Percentiles rank a stretch among this genome's conserved stretches.
Conservation (phyloP, 2,329 filamentous ascomycete genomes). For the Alternaria hordeiaustralica region DNA sequence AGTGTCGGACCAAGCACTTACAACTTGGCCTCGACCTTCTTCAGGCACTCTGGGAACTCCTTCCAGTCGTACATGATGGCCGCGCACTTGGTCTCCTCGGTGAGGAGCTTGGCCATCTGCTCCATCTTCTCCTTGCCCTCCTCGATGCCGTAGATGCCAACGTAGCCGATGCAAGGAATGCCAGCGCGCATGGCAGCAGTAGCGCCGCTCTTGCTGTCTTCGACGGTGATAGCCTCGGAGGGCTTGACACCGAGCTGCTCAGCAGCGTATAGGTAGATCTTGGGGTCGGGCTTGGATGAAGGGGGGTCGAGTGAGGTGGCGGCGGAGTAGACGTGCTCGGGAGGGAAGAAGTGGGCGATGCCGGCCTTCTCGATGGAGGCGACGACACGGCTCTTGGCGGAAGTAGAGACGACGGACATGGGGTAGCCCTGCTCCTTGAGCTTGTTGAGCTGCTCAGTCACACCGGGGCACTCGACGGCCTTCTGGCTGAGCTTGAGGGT, state of each 20-base stretch:
- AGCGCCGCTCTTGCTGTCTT: constrained; percentile 88
- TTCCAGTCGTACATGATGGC: constrained; percentile 61
- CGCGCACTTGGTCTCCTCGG: constrained; percentile 55
- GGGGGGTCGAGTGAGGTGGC: constrained; percentile 78
- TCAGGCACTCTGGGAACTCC: constrained; percentile 57
- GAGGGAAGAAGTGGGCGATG: constrained; percentile 80
- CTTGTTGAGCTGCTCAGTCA: constrained; percentile 70
- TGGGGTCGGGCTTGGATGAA: constrained; percentile 90
- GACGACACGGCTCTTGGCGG: constrained; percentile 76
- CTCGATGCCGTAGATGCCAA: constrained; percentile 66
- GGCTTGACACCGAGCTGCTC: constrained; percentile 74
- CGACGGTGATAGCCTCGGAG: constrained; percentile 77
- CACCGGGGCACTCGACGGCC: constrained; percentile 72
- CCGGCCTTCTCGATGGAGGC: constrained; percentile 80
- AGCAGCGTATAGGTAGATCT: constrained; percentile 82
- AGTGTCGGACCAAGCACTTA: constrained; percentile 22
- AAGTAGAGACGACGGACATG: constrained; percentile 81
- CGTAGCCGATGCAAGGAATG: constrained; percentile 84
- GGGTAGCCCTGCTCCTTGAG: constrained; percentile 71
- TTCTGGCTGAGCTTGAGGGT: constrained; percentile 77
- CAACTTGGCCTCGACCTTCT: constrained; percentile 55
- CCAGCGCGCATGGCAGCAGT: constrained; percentile 77
- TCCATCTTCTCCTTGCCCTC: constrained; percentile 52
- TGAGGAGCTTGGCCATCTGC: constrained; percentile 58
- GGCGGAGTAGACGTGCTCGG: constrained; percentile 78